A percentile compares a stretch with the other conserved stretches of the same genome.
Conservation (phyloP, 257 asterid genomes). For the Osmanthus fragrans region DNA sequence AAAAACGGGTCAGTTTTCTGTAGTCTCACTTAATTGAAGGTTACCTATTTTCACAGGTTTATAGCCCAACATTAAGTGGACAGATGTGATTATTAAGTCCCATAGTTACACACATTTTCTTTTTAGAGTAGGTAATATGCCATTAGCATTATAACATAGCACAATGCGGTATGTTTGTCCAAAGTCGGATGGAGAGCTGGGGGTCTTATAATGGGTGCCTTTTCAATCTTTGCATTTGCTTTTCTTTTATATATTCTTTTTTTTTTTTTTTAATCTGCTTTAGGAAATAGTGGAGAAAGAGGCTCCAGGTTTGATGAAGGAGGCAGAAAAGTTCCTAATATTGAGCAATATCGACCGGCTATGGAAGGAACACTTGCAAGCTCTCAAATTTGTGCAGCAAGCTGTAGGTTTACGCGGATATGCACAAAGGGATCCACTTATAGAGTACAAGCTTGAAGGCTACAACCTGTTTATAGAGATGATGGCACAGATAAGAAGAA, state of each 20-base stretch:
- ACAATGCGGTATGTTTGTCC: not conserved
- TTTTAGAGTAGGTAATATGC: not conserved
- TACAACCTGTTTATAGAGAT: slow-evolving; percentile 97
- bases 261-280: not conserved
- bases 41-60: slow-evolving; percentile 8
- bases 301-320: slow-evolving; percentile 95
- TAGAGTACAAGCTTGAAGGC: slow-evolving; percentile 96
- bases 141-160: not conserved
- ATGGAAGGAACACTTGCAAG: slow-evolving; percentile 99
- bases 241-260: no score
- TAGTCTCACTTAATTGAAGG: slow-evolving; percentile 12
- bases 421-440: slow-evolving; percentile 98
- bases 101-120: not conserved
- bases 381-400: slow-evolving; percentile 97
- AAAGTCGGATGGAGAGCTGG: not conserved
- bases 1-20: slow-evolving; percentile 68
- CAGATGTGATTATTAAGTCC: not conserved
- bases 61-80: not conserved
- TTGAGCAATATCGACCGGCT: slow-evolving; percentile 90
- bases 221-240: not conserved
- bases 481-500: slow-evolving; percentile 98
- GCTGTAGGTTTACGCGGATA: slow-evolving; percentile 97
- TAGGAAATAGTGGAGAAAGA: slow-evolving; percentile 94
- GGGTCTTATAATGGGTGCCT: not conserved
- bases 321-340: slow-evolving; percentile 91